These are phyloP conservation scores for Juncus effusus DNA, from an alignment of 176 grass and related monocot genomes.

Conservation along the genomic window DNA sequence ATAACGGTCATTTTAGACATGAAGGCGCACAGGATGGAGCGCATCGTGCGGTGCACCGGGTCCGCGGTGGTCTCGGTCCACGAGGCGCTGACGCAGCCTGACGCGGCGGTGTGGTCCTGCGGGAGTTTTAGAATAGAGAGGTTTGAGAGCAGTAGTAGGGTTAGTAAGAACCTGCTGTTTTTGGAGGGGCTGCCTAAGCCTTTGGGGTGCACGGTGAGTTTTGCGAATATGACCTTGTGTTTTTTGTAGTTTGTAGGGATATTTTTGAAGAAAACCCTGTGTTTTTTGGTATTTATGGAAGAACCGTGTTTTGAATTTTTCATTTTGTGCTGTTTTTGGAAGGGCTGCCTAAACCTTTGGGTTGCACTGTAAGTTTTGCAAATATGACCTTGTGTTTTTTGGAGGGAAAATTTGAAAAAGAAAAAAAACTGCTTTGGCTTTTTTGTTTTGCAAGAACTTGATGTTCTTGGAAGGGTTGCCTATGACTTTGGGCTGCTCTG, in stretches of 20 bases:
- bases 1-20: slow-evolving; percentile 82
- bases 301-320: too few relatives aligned
- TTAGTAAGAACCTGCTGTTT: slow-evolving; percentile 87
- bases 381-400: too few relatives aligned
- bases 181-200: slow-evolving; percentile 84
- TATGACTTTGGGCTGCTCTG: slow-evolving; percentile 89
- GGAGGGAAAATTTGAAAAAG: background rate
- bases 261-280: slow-evolving; percentile 30
- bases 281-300: too few relatives aligned
- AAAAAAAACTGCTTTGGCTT: too few relatives aligned
- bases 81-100: slow-evolving; percentile 46
- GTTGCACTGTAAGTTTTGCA: slow-evolving; percentile 57
- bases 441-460: slow-evolving; percentile 51
- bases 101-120: slow-evolving; percentile 27
- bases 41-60: slow-evolving; percentile 82
- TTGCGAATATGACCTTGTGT: too few relatives aligned
- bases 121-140: slow-evolving; percentile 77
- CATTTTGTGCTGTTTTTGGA: slow-evolving; percentile 68
- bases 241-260: too few relatives aligned
- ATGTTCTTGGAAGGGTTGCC: slow-evolving; percentile 87
- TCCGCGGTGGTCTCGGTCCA: slow-evolving; percentile 63
- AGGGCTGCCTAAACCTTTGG: slow-evolving; percentile 82
- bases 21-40: slow-evolving; percentile 65
- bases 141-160: slow-evolving; percentile 65
- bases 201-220: slow-evolving; percentile 77